These are phyloP conservation scores for Ogataea saltuana DNA, from an alignment of 805 yeast species.

Conservation along the genomic window DNA sequence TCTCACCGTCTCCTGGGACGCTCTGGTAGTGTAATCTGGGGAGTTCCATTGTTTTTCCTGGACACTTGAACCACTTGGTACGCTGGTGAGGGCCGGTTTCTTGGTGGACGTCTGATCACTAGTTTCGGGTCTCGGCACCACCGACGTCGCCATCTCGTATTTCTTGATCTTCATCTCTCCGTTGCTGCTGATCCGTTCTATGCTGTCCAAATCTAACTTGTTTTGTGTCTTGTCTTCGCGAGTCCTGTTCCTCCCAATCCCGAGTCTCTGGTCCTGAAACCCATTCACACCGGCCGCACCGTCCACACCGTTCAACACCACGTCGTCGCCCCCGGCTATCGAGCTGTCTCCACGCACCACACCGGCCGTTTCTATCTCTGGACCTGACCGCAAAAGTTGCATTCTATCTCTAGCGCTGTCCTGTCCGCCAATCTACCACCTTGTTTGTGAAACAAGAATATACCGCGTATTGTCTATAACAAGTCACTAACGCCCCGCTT, in stretches of 20 bases:
- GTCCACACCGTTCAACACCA: background rate
- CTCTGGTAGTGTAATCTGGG: constrained; percentile 5
- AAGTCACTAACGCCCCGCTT: too few relatives aligned
- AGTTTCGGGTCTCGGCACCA: too few relatives aligned
- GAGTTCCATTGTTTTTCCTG: background rate
- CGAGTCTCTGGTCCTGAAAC: background rate
- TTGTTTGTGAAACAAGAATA: too few relatives aligned
- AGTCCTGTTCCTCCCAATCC: background rate
- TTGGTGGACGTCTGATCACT: too few relatives aligned
- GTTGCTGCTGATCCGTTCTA: constrained; percentile 8
- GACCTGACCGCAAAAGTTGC: constrained; percentile 2
- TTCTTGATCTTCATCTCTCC: constrained; percentile 22
- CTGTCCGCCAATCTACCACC: background rate
- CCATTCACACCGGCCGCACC: background rate
- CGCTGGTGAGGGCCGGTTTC: constrained; percentile 1
- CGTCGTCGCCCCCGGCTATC: background rate
- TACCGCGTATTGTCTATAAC: too few relatives aligned
- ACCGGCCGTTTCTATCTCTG: constrained; percentile 1
- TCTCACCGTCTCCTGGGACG: constrained; percentile 15
- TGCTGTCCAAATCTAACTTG: constrained; percentile 7
- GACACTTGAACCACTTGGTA: constrained; percentile 1
- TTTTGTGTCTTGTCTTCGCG: constrained; percentile 2
- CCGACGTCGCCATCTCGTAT: constrained; percentile 12
- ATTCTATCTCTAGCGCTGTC: constrained; percentile 9
- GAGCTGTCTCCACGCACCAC: background rate